These are phyloP conservation scores for Pseudomassariella vexata DNA, from an alignment of 2,329 filamentous ascomycete genomes.

Conservation along the genomic window DNA sequence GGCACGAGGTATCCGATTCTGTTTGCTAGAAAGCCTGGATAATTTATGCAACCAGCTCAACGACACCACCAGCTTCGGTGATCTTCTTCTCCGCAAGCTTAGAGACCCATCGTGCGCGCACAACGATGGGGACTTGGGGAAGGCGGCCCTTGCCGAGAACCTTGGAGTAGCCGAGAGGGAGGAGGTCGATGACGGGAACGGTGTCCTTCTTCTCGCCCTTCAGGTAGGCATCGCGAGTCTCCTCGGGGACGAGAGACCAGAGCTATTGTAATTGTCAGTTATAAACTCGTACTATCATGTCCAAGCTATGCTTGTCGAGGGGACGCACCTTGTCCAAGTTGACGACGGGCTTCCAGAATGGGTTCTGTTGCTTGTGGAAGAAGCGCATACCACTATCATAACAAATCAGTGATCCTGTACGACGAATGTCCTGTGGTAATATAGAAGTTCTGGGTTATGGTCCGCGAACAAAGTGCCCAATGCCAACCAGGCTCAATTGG, in stretches of 20 bases:
- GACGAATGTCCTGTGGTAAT: too few relatives aligned
- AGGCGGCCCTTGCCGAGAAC: conserved; percentile 97
- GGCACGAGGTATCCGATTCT: conserved; percentile 17
- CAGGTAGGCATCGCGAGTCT: conserved; percentile 92
- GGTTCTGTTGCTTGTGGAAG: conserved; percentile 94
- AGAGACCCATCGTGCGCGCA: conserved; percentile 92
- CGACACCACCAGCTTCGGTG: conserved; percentile 91
- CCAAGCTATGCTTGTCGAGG: too few relatives aligned
- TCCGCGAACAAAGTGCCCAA: too few relatives aligned
- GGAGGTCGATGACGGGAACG: conserved; percentile 95
- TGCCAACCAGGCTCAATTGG: too few relatives aligned
- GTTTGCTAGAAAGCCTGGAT: background rate
- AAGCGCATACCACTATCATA: conserved; percentile 84
- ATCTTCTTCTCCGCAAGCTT: conserved; percentile 98
- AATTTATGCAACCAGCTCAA: conserved; percentile 86
- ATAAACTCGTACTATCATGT: background rate
- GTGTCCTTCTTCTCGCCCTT: conserved; percentile 75
- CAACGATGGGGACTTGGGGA: conserved; percentile 87
- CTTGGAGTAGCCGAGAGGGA: conserved; percentile 96
- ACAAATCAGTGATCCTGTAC: too few relatives aligned
- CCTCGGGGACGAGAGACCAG: conserved; percentile 87
- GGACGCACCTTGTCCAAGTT: conserved; percentile 90
- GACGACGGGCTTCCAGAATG: conserved; percentile 98
- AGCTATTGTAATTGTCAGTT: conserved; percentile 58
- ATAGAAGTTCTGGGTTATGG: too few relatives aligned